phyloP scores from a whole-genome alignment of 139 green algal species.

The Micractinium conductrix region DNA sequence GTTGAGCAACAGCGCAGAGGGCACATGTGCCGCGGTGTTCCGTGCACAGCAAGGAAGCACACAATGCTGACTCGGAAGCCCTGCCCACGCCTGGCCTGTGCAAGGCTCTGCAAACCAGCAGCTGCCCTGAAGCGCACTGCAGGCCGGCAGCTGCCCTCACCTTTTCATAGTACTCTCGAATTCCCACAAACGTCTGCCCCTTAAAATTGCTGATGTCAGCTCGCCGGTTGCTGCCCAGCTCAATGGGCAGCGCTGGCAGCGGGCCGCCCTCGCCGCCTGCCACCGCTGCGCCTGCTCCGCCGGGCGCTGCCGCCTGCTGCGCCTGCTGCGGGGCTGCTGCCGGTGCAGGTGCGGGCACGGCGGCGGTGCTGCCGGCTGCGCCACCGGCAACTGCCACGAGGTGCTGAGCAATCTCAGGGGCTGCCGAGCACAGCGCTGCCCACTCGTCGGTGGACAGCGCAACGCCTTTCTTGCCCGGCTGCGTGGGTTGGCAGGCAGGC shows the following conservation, averaged over 20 bases:
- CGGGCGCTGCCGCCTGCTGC: background rate
- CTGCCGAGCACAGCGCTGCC: slow-evolving; percentile 24
- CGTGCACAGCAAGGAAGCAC: background rate
- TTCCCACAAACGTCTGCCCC: slow-evolving; percentile 38
- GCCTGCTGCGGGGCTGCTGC: background rate
- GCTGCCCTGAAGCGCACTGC: too few species aligned
- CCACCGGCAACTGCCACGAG: background rate
- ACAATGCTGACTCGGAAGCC: too few species aligned
- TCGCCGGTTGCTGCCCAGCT: slow-evolving; percentile 46
- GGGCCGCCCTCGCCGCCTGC: background rate
- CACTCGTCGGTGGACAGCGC: slow-evolving; percentile 42
- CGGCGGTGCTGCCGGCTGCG: background rate
- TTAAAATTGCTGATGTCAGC: slow-evolving; percentile 61
- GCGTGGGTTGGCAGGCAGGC: background rate
- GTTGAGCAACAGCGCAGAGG: background rate
- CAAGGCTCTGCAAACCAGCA: background rate
- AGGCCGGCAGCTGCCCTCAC: slow-evolving; percentile 4
- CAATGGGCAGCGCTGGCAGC: slow-evolving; percentile 16
- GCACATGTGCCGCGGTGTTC: too few species aligned
- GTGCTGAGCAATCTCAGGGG: background rate
- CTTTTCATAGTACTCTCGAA: slow-evolving; percentile 65
- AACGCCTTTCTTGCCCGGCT: slow-evolving; percentile 67
- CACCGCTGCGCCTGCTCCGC: background rate
- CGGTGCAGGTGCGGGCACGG: background rate
- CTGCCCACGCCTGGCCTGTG: background rate